Evolutionary conservation across 495 filamentous ascomycete genomes (phyloP).

Genomic region (Apodospora peruviana): DNA sequence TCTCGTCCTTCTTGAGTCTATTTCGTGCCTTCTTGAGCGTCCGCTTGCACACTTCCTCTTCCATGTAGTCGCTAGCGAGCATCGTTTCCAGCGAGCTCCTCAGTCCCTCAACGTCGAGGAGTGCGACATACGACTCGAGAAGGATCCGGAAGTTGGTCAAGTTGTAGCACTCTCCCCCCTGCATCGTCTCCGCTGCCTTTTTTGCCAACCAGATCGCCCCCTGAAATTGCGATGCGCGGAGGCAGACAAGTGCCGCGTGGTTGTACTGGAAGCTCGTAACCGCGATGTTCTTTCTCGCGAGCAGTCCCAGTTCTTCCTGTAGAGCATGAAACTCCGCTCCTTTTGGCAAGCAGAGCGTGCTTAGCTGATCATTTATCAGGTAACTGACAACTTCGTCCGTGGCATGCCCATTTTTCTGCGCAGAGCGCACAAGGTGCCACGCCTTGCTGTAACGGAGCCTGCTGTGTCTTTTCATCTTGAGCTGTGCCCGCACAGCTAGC

Average conservation of each 20-base stretch:
- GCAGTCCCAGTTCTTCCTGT: slow-evolving; percentile 1
- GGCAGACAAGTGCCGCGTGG: slow-evolving; percentile 31
- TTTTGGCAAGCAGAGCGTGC: too few relatives aligned
- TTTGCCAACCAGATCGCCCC: slow-evolving; percentile 29
- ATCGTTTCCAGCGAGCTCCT: slow-evolving; percentile 23
- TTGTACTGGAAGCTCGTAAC: slow-evolving; percentile 27
- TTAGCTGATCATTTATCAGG: too few relatives aligned
- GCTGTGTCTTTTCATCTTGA: slow-evolving; percentile 17
- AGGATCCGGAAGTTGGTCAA: slow-evolving; percentile 34
- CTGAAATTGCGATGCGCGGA: slow-evolving; percentile 18
- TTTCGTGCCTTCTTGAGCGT: too few relatives aligned
- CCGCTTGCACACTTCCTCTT: slow-evolving; percentile 19
- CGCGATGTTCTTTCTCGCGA: slow-evolving; percentile 24
- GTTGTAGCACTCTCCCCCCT: slow-evolving; percentile 25
- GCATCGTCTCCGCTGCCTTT: slow-evolving; percentile 22
- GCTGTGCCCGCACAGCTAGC: slow-evolving; percentile 35
- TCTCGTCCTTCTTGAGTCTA: too few relatives aligned
- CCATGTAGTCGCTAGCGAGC: slow-evolving; percentile 20
- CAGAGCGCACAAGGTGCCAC: slow-evolving; percentile 26
- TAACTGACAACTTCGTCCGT: too few relatives aligned
- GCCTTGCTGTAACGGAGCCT: too few relatives aligned
- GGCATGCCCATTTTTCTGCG: slow-evolving; percentile 25
- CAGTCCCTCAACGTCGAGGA: slow-evolving; percentile 30
- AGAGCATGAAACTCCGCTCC: background rate
- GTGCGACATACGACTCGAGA: slow-evolving; percentile 29